phyloP scores from a whole-genome alignment of 305 asterid genomes.

The Fraxinus latifolia region DNA sequence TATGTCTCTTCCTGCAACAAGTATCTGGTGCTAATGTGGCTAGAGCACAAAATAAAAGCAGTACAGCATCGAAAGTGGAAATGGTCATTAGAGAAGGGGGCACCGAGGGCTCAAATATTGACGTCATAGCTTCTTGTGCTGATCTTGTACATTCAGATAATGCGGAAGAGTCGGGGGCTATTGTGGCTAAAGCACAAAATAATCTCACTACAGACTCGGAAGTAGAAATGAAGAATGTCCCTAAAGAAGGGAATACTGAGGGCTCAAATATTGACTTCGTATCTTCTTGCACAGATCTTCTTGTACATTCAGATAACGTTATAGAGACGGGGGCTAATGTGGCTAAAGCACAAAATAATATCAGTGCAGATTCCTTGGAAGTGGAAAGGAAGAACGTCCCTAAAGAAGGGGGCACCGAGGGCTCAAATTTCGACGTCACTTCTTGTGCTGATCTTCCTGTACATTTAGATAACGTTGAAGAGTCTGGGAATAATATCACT shows the following conservation, averaged over 20 bases:
- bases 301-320: background rate
- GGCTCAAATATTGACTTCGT: background rate
- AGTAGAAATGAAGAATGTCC: background rate
- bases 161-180: background rate
- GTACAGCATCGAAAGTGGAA: background rate
- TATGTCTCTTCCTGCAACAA: slow-evolving; percentile 7
- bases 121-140: background rate
- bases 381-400: background rate
- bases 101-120: background rate
- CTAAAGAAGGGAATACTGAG: background rate
- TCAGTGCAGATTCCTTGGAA: background rate
- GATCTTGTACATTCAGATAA: background rate
- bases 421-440: background rate
- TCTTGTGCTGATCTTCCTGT: background rate
- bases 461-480: background rate
- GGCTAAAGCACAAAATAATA: background rate
- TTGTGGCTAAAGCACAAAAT: background rate
- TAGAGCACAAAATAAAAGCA: background rate
- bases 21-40: background rate
- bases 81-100: background rate
- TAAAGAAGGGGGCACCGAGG: background rate
- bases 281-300: background rate
- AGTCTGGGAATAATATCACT: background rate
- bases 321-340: background rate
- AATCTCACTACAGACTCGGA: background rate